Percentiles rank a stretch among this genome's conserved stretches.
Evolutionary conservation across 768 basidiomycete genomes (phyloP).

Genomic region (Leccinum longicurvipes): DNA sequence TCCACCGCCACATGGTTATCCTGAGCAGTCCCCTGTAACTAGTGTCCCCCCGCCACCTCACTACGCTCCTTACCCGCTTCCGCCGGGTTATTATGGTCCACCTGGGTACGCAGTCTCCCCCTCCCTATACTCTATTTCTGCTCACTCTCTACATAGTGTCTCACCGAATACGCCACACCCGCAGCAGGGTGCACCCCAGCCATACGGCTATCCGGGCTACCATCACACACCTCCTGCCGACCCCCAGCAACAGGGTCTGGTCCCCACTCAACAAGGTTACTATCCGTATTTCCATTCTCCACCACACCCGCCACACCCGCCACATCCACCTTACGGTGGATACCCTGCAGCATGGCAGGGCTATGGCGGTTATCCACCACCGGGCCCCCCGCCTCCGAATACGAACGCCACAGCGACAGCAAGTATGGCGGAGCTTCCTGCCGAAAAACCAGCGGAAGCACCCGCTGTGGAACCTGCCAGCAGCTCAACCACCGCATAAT

Average conservation of each 20-base stretch:
- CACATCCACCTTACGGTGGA: constrained; percentile 28
- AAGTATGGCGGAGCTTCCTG: constrained; percentile 14
- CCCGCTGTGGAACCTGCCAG: constrained; percentile 15
- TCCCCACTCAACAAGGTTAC: constrained; percentile 22
- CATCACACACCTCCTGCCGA: constrained; percentile 20
- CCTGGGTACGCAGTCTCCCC: constrained; percentile 20
- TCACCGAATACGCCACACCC: constrained; percentile 22
- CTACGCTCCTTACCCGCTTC: constrained; percentile 33
- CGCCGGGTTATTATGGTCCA: constrained; percentile 32
- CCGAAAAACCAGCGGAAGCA: constrained; percentile 26
- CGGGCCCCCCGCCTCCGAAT: constrained; percentile 21
- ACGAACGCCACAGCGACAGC: constrained; percentile 12
- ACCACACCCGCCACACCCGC: too few species aligned
- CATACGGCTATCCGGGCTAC: constrained; percentile 26
- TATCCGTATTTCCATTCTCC: constrained; percentile 33
- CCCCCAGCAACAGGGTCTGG: constrained; percentile 24
- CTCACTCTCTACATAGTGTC: constrained; percentile 17
- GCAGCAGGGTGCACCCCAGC: constrained; percentile 22
- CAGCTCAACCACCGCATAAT: constrained; percentile 20
- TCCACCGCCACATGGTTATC: constrained; percentile 26
- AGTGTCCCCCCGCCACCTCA: constrained; percentile 26
- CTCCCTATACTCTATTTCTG: not conserved
- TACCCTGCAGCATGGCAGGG: constrained; percentile 28
- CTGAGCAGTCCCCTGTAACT: constrained; percentile 27
- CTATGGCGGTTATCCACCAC: constrained; percentile 33